These are phyloP conservation scores for Fraxinus americana DNA, from an alignment of 257 asterid genomes.

Conservation along the genomic window DNA sequence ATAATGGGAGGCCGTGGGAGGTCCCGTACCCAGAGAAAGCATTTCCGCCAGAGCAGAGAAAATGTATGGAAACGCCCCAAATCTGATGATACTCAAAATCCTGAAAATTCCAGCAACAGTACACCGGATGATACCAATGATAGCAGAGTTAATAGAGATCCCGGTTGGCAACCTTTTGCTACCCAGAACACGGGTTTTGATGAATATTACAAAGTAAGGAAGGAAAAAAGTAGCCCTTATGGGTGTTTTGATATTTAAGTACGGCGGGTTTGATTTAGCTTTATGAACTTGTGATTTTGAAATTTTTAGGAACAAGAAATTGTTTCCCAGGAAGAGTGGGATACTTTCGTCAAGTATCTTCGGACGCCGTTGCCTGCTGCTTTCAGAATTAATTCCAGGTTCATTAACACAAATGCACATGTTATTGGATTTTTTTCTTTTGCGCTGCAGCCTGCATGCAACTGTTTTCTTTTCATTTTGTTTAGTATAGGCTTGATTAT, in stretches of 20 bases:
- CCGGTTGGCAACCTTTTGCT: conserved; percentile 67
- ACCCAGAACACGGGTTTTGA: conserved; percentile 77
- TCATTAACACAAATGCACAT: not conserved
- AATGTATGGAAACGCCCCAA: conserved; percentile 85
- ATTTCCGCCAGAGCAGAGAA: conserved; percentile 78
- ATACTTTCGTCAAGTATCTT: conserved; percentile 58
- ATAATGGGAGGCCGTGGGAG: conserved; percentile 83
- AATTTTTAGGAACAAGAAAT: conserved; percentile 70
- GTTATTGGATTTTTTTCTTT: not conserved
- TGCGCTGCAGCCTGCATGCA: not conserved
- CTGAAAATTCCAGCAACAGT: conserved; percentile 17
- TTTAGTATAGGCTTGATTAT: not conserved
- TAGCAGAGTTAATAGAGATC: conserved; percentile 25
- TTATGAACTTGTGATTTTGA: conserved; percentile 20
- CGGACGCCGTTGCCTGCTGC: conserved; percentile 87
- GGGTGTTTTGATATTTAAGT: not conserved
- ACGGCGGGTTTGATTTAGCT: not conserved
- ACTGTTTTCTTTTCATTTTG: not conserved
- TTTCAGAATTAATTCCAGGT: conserved; percentile 94
- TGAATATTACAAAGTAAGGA: conserved; percentile 77
- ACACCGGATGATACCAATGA: conserved; percentile 30
- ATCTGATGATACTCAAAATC: conserved; percentile 46
- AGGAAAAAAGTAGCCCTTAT: not conserved
- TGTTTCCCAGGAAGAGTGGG: conserved; percentile 84
- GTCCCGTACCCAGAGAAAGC: conserved; percentile 93